Base-by-base conservation (phyloP, 768 basidiomycete species). In the Cubamyces lactineus region DNA sequence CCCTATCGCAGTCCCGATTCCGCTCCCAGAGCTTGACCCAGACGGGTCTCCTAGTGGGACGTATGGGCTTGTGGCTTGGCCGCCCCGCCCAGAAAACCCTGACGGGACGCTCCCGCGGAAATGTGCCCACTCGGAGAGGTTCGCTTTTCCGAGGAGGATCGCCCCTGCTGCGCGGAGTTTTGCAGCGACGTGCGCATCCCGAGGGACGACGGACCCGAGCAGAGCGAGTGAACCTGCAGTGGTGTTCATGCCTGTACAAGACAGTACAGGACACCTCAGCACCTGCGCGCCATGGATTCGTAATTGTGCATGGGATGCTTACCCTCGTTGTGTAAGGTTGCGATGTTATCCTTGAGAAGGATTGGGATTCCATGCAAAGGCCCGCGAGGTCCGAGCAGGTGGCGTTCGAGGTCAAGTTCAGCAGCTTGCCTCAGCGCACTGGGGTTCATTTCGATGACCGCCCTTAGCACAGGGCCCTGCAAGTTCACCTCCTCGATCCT, bases 401-500 rank as follows among this genome's bases (percentile, higher is more conserved):
- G 43, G 1, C 71, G 63, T 48, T 72, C 71, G 11, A 52, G 59
- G 50, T 72, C 71, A 7, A 72, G 62, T 64, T 13, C 70, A 39
- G 79, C 82, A 13, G 87, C 87, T 64, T 81, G 77, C 15, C 55
- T 66, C 11, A 88, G 73, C 2, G 86, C 86, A 7, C 77, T 78
- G 0, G 82, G 78, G 49, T 85, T 89, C 0, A 75, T 73, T 58
- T 89, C 88, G 15, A 87, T 73, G 5, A 89, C 79, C 0, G 86
- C 86, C 11, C 79, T 82, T 9, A 89, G 72, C 46, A 72, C 72
- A 12, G 86, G 82, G 1, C 86, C 86, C 59, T 83, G 75, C 17
- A 82, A 66, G 66, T 89, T 88, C n/a, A 89, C 87, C 67, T 89
- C 83, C 4, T 87, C 83, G 24, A 88, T 88, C 2, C 88, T 79